These are phyloP conservation scores for Fusarium metavorans DNA, from an alignment of 2,329 filamentous ascomycete genomes.

Conservation along the genomic window DNA sequence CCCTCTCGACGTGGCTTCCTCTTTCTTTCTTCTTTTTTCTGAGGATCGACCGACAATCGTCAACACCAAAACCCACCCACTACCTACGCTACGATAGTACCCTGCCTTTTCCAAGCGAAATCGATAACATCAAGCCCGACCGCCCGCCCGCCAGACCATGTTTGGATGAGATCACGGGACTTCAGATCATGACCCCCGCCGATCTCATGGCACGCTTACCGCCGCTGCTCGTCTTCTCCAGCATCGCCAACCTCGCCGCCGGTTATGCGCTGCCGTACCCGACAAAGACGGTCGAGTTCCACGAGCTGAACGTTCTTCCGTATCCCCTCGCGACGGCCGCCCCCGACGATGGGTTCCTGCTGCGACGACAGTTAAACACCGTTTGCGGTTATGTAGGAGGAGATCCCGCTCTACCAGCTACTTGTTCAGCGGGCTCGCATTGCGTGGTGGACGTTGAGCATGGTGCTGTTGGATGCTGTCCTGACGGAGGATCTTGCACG, in stretches of 20 bases:
- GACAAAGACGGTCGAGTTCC: constrained; percentile 53
- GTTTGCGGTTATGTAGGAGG: constrained; percentile 70
- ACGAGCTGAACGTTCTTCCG: constrained; percentile 54
- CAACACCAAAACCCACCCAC: constrained; percentile 6
- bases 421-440: constrained; percentile 68
- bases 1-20: constrained; percentile 12
- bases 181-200: constrained; percentile 42
- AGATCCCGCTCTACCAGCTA: constrained; percentile 64
- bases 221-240: constrained; percentile 50
- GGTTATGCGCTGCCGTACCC: constrained; percentile 56
- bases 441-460: constrained; percentile 65
- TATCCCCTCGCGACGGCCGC: constrained; percentile 57
- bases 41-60: constrained; percentile 11
- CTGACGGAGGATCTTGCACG: constrained; percentile 63
- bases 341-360: constrained; percentile 47
- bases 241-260: constrained; percentile 48
- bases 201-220: constrained; percentile 53
- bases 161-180: constrained; percentile 39
- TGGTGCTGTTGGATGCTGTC: constrained; percentile 68
- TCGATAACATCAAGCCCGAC: constrained; percentile 9
- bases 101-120: neutral
- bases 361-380: constrained; percentile 62
- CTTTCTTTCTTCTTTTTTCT: constrained; percentile 2
- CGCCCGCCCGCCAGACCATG: constrained; percentile 25
- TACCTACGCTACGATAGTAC: neutral